phyloP scores from a whole-genome alignment of 139 green algal genomes.

The Gonium pectorale region DNA sequence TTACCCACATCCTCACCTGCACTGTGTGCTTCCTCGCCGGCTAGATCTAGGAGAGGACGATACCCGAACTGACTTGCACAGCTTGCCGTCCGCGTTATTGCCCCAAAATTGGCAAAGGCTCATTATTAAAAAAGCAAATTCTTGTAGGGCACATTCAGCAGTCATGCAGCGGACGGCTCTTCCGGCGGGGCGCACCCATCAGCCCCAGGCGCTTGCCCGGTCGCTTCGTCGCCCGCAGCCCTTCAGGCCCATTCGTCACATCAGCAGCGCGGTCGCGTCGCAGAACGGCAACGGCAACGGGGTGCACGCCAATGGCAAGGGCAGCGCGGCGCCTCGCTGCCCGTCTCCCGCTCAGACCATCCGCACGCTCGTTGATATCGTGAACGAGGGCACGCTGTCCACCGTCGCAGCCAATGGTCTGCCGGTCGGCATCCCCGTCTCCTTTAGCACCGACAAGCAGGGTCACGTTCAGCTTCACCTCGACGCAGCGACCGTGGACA shows the following conservation, averaged over 20 bases:
- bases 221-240: constrained; percentile 6
- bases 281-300: constrained; percentile 39
- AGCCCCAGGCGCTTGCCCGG: background rate
- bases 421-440: constrained; percentile 85
- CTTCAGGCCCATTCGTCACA: background rate
- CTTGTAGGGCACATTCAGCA: too few species aligned
- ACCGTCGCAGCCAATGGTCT: constrained; percentile 69
- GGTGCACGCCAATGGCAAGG: background rate
- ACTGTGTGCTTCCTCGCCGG: too few species aligned
- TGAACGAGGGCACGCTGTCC: constrained; percentile 79
- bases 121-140: too few species aligned
- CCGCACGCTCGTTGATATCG: constrained; percentile 81
- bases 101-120: too few species aligned
- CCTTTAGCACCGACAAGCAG: constrained; percentile 80
- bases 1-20: too few species aligned
- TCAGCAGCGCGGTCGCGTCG: constrained; percentile 2
- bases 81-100: too few species aligned
- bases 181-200: background rate
- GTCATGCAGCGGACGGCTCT: constrained; percentile 36
- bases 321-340: background rate
- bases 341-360: constrained; percentile 76
- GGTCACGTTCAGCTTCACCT: constrained; percentile 82
- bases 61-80: too few species aligned
- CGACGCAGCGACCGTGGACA: constrained; percentile 75
- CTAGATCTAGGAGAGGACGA: too few species aligned